Base-by-base conservation (phyloP, 192 early-diverging fungal species). In the Coemansia sp. region DNA sequence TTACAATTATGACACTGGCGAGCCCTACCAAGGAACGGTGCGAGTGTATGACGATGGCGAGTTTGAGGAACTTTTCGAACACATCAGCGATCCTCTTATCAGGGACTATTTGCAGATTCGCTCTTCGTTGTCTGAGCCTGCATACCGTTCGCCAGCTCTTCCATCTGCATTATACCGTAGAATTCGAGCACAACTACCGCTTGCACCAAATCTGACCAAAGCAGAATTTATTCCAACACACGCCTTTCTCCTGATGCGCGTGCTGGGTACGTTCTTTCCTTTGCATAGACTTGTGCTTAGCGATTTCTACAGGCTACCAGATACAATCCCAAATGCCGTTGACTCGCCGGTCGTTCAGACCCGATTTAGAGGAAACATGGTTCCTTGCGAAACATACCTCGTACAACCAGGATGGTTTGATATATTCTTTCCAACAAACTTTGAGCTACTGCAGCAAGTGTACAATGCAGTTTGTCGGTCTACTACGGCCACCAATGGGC, bases 321-420 rank as follows among this genome's bases (percentile, higher is more conserved):
- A 98, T 57, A 83, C 94, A 2, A 85, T 97, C 32, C 74, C 76
- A 1, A 49, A 41, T 14, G 94, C 94, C 5, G 77, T 90, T 18
- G 84, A 90, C 62, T 93, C 89, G 26, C 97, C 97, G 0, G 97
- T 98, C 1, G 95, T 98, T 7, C 97, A 99, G 79, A 99, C 94
- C 8, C 80, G 94, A 7, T 94, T 94, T 73, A 69, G 85, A 51
- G 88, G 92, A 2, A 85, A 83, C 24, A 99, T 97, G 94, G 90
- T 99, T 7, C 90, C 97, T 14, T 95, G 94, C 64, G 90, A 89
- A 26, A 97, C 94, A 0, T 97, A 96, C 64, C 89, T 99, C 76
- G 95, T 99, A 7, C 93, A 94, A 74, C 97, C 94, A 5, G 97
- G 97, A 10, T 97, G 88, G 87, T 99, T 99, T 81, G 96, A 98